phyloP scores from a whole-genome alignment of 1,139 yeast species.

The Lodderomyces theae region DNA sequence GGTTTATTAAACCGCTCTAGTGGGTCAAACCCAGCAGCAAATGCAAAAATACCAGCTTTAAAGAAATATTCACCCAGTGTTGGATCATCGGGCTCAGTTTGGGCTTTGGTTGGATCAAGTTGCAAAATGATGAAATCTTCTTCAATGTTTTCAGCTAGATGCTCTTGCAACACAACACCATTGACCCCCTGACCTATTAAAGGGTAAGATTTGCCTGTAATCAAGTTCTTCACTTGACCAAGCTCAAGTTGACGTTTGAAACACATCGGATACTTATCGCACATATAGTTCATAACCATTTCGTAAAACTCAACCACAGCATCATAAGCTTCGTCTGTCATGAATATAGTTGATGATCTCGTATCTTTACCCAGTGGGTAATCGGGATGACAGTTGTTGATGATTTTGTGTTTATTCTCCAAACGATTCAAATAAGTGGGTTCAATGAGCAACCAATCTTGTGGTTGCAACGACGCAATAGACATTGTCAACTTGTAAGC shows the following conservation, averaged over 20 bases:
- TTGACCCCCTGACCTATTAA: conserved; percentile 13
- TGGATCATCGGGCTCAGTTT: conserved; percentile 28
- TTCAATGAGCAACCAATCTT: conserved; percentile 70
- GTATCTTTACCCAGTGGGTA: conserved; percentile 30
- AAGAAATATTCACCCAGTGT: conserved; percentile 54
- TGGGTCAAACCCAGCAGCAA: conserved; percentile 78
- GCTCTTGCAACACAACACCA: conserved; percentile 35
- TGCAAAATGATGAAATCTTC: conserved; percentile 65
- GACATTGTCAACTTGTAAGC: conserved; percentile 9
- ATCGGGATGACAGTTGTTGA: conserved; percentile 38
- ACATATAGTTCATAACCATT: conserved; percentile 44
- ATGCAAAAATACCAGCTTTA: conserved; percentile 63
- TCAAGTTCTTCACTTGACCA: conserved; percentile 34
- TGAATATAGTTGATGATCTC: conserved; percentile 29
- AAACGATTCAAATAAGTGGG: conserved; percentile 52
- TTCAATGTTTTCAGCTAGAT: conserved; percentile 51
- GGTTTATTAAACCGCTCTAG: conserved; percentile 52
- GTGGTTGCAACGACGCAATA: conserved; percentile 57
- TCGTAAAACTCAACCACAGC: conserved; percentile 60
- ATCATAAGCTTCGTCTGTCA: conserved; percentile 42
- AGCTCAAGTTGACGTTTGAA: conserved; percentile 31
- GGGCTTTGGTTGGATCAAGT: conserved; percentile 41
- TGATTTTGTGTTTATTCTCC: conserved; percentile 39
- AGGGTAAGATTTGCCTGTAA: conserved; percentile 42
- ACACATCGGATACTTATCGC: conserved; percentile 59